Evolutionary conservation across 1,284 basidiomycete genomes (phyloP).

Genomic region (Cronartium quercuum): DNA sequence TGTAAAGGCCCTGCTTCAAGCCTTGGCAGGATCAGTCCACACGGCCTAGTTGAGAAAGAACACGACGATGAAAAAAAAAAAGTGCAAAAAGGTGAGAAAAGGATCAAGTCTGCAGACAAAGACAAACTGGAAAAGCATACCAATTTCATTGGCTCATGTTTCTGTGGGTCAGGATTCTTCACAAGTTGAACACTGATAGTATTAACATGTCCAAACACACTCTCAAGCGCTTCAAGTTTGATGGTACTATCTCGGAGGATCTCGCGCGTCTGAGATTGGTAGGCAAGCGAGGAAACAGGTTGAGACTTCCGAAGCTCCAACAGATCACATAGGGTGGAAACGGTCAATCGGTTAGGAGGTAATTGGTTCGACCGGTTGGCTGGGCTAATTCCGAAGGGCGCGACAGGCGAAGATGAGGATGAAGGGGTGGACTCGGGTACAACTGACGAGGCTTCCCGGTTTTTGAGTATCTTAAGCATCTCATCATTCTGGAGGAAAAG

Average conservation of each 20-base stretch:
- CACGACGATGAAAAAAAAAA: not conserved
- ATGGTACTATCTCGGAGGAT: not conserved
- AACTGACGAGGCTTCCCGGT: not conserved
- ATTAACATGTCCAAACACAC: constrained; percentile 16
- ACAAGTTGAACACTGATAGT: constrained; percentile 32
- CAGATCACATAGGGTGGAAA: constrained; percentile 15
- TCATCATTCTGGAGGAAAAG: constrained; percentile 12
- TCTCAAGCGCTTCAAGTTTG: not conserved
- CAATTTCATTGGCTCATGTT: constrained; percentile 34
- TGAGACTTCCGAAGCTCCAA: constrained; percentile 3
- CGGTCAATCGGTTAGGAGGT: constrained; percentile 7
- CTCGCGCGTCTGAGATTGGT: not conserved
- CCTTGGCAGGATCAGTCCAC: not conserved
- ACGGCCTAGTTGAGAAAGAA: not conserved
- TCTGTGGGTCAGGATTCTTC: constrained; percentile 30
- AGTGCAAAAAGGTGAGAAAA: not conserved
- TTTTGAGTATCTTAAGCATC: constrained; percentile 31
- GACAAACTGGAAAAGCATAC: not conserved
- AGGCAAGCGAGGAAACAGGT: not conserved
- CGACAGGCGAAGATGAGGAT: no score
- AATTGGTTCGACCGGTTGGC: no score
- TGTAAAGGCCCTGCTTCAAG: no score
- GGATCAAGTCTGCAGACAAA: not conserved
- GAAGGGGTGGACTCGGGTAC: not conserved
- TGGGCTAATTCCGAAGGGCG: no score